Conservation (phyloP, 805 yeast species). For the Candida awuae region DNA sequence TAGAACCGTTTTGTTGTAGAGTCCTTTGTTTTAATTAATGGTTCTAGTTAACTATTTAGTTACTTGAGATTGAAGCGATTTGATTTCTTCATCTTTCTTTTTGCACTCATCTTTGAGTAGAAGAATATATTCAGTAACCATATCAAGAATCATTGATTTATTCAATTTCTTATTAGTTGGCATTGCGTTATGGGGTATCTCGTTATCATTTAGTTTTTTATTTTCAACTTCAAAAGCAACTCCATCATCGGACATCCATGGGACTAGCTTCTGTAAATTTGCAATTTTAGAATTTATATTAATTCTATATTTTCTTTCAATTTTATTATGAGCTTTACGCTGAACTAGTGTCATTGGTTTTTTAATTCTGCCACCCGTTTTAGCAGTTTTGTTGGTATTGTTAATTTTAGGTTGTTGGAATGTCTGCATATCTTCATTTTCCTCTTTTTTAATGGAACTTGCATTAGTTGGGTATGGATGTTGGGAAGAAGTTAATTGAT, state of each 20-base stretch:
- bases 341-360: conserved; percentile 33
- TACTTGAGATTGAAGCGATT: not conserved
- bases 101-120: conserved; percentile 44
- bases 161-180: conserved; percentile 38
- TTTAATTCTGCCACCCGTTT: conserved; percentile 15
- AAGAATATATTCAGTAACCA: conserved; percentile 55
- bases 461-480: no score
- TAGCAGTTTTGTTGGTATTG: not conserved
- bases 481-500: not conserved
- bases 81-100: conserved; percentile 15
- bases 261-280: conserved; percentile 56
- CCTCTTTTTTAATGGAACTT: not conserved
- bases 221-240: conserved; percentile 55
- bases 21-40: no score
- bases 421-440: not conserved
- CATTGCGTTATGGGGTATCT: not conserved
- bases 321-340: conserved; percentile 65
- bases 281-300: conserved; percentile 68
- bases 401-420: not conserved
- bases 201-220: not conserved
- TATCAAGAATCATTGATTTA: conserved; percentile 60
- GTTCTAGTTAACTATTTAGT: not conserved
- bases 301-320: conserved; percentile 63
- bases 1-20: no score
- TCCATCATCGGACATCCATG: conserved; percentile 56